Base-by-base conservation (phyloP, 805 yeast genomes). In the Wickerhamomyces bisporus region DNA sequence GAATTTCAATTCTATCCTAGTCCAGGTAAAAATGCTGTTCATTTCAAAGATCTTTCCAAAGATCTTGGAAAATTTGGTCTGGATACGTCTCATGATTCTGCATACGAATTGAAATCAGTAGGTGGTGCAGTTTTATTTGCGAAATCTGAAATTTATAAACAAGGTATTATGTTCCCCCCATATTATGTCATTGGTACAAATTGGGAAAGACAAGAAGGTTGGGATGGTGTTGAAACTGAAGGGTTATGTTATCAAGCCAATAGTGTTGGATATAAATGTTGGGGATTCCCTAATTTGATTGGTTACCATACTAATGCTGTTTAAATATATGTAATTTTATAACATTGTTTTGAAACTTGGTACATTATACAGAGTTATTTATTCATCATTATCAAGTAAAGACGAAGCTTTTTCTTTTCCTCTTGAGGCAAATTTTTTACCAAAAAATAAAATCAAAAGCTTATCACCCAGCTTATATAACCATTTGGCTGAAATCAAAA, bases 401-500 rank as follows among this genome's bases (percentile, higher is more conserved):
- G 41, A 17, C 3, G 38, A 32, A 0, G 40, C 15, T 34, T 50
- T 53, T 27, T 53, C 55, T n/a, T 45, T 33, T 15, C 57, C 57
- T 36, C 55, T 49, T 5, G 47, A 41, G 2, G 61, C 62, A 34
- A 25, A 74, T 53, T 68, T 78, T 47, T 75, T 76, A 13, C 95
- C 94, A 50, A 77, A 71, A 0, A 69, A 30, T 2, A 70, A n/a
- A 6, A 66, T 52, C 26, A 82, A 52, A n/a, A 72, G 29, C 48
- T 69, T 71, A 48, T 85, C 95, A 18, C 71, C 53, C 5, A 72
- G 56, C 48, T 73, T 70, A 58, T 75, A 84, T 3, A 70, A 29
- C 79, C 88, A 86, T 14, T 81, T 74, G 0, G 81, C 81, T 29
- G 78, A 63, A 18, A 87, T 78, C 40, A 85, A 66, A 12, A 87